phyloP scores from a whole-genome alignment of 2,329 filamentous ascomycete species.

The Alternaria sp. region DNA sequence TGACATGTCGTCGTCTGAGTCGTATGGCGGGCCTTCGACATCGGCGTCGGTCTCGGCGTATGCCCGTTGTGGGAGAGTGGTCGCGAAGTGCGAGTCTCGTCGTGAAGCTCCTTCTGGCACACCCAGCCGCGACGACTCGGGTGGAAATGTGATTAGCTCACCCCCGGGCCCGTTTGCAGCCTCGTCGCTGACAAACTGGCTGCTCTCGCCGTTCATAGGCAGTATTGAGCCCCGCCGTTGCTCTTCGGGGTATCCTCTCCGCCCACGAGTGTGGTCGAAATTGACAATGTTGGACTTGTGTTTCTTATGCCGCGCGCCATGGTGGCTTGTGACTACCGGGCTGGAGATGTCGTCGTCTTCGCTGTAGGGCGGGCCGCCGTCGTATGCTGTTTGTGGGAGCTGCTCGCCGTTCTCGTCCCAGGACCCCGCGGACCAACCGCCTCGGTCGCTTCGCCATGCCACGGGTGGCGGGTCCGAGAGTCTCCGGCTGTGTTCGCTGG shows the following conservation, averaged over 20 bases:
- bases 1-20: conserved; percentile 58
- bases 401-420: conserved; percentile 67
- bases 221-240: conserved; percentile 53
- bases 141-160: conserved; percentile 80
- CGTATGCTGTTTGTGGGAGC: conserved; percentile 81
- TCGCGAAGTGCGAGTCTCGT: conserved; percentile 63
- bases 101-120: conserved; percentile 44
- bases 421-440: conserved; percentile 61
- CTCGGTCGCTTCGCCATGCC: conserved; percentile 71
- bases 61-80: conserved; percentile 51
- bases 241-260: conserved; percentile 40
- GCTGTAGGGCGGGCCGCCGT: conserved; percentile 83
- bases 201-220: conserved; percentile 69
- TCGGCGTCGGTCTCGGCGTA: conserved; percentile 52
- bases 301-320: conserved; percentile 76
- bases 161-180: conserved; percentile 75
- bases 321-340: conserved; percentile 75
- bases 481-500: conserved; percentile 74
- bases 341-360: conserved; percentile 95
- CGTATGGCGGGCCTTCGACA: conserved; percentile 48
- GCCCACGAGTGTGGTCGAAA: conserved; percentile 48
- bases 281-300: conserved; percentile 63
- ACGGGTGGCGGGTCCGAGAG: conserved; percentile 81
- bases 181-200: conserved; percentile 75
- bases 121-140: conserved; percentile 49